These are phyloP conservation scores for Dillenia suffruticosa DNA, from an alignment of 164 flowering plant species.

Conservation along the genomic window DNA sequence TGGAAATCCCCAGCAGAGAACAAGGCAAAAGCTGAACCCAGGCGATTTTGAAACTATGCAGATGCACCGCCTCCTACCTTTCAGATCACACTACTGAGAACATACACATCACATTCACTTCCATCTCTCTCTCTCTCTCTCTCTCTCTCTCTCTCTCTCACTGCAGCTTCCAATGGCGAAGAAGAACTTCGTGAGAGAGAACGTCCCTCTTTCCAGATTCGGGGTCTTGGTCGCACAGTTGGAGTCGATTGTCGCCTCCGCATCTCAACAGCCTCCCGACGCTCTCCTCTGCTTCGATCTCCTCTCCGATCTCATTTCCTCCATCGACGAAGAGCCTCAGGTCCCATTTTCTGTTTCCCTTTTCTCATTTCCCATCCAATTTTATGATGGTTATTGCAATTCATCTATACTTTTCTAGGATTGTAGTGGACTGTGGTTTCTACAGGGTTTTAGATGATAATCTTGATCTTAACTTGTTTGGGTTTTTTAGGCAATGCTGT, in stretches of 20 bases:
- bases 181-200: slow-evolving; percentile 50
- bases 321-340: slow-evolving; percentile 90
- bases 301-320: slow-evolving; percentile 90
- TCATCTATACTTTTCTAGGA: background rate
- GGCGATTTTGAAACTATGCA: too few relatives aligned
- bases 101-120: too few relatives aligned
- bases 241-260: slow-evolving; percentile 91
- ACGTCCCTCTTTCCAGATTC: slow-evolving; percentile 80
- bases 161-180: slow-evolving; percentile 46
- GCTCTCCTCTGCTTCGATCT: slow-evolving; percentile 94
- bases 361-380: background rate
- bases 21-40: too few relatives aligned
- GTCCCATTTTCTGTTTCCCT: slow-evolving; percentile 21
- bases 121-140: too few relatives aligned
- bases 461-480: too few relatives aligned
- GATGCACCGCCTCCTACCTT: too few relatives aligned
- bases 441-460: too few relatives aligned
- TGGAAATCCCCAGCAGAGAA: too few relatives aligned
- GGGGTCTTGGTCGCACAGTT: slow-evolving; percentile 92
- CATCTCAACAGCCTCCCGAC: slow-evolving; percentile 83
- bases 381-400: background rate
- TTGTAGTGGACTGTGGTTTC: background rate
- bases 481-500: too few relatives aligned
- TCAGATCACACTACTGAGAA: too few relatives aligned
- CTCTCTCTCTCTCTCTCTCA: too few relatives aligned